Percentiles rank a stretch among this genome's conserved stretches.
Evolutionary conservation across 306 rosid species (phyloP).

Genomic region (Chamaecrista fasciculata): DNA sequence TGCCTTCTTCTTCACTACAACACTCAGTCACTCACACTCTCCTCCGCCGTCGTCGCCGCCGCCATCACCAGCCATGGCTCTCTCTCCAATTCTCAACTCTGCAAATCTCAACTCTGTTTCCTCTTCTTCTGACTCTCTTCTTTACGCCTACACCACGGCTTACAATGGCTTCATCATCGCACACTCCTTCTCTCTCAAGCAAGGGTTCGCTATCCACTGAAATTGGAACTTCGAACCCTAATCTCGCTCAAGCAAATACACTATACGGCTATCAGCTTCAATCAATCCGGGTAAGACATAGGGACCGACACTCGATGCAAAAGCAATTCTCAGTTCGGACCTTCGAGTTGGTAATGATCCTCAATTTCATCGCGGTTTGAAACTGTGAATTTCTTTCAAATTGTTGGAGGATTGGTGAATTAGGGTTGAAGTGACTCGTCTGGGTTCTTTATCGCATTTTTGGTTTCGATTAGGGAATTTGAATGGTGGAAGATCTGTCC

Average conservation of each 20-base stretch:
- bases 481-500: constrained; percentile 9
- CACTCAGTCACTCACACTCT: too few relatives aligned
- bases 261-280: background rate
- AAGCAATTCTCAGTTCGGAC: background rate
- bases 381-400: background rate
- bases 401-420: background rate
- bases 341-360: background rate
- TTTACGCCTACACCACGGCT: too few relatives aligned
- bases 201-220: background rate
- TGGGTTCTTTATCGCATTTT: background rate
- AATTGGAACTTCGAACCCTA: background rate
- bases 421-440: background rate
- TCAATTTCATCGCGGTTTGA: background rate
- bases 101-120: background rate
- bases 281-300: background rate
- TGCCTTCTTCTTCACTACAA: too few relatives aligned
- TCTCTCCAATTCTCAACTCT: too few relatives aligned
- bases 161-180: background rate
- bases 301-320: background rate
- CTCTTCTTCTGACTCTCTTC: background rate
- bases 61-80: too few relatives aligned
- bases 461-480: background rate
- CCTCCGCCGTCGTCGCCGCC: too few relatives aligned
- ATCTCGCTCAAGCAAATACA: background rate
- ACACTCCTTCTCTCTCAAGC: background rate